Evolutionary conservation across 768 basidiomycete species (phyloP).

Genomic region (Russula virescens): DNA sequence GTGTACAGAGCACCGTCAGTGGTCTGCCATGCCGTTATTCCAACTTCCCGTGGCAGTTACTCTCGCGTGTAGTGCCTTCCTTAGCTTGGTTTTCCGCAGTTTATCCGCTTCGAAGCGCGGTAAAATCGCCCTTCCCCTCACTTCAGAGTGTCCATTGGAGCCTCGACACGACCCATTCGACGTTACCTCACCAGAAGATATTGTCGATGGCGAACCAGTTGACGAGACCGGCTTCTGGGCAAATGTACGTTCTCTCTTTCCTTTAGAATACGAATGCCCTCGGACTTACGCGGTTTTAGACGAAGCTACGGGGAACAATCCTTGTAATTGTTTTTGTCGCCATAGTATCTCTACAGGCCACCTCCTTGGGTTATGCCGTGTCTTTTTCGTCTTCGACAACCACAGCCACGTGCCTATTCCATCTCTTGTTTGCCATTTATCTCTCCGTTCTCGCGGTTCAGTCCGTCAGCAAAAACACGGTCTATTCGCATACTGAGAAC

Average conservation of each 20-base stretch:
- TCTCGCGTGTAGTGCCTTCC: constrained; percentile 39
- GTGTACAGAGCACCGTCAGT: background rate
- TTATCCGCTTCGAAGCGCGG: constrained; percentile 40
- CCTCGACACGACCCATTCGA: constrained; percentile 53
- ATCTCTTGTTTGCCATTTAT: constrained; percentile 55
- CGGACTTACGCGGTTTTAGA: background rate
- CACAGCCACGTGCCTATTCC: constrained; percentile 39
- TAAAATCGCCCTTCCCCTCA: constrained; percentile 46
- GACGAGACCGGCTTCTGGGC: constrained; percentile 56
- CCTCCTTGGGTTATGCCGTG: constrained; percentile 51
- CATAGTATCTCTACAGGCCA: constrained; percentile 46
- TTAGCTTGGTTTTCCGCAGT: constrained; percentile 42
- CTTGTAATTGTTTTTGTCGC: constrained; percentile 42
- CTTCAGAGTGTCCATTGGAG: constrained; percentile 27
- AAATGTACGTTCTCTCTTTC: constrained; percentile 35
- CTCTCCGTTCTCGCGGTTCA: constrained; percentile 44
- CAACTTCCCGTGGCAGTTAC: constrained; percentile 50
- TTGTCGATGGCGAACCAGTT: constrained; percentile 60
- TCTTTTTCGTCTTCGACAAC: constrained; percentile 28
- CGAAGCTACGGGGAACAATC: constrained; percentile 7
- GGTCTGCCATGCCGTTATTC: constrained; percentile 47
- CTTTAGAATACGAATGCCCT: background rate
- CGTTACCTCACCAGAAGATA: constrained; percentile 67
- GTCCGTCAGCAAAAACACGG: constrained; percentile 44
- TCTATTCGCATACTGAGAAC: constrained; percentile 32